A percentile compares a stretch with the other conserved stretches of the same genome.
Evolutionary conservation across 2,329 filamentous ascomycete genomes (phyloP).

Genomic region (Byssochlamys sp.): DNA sequence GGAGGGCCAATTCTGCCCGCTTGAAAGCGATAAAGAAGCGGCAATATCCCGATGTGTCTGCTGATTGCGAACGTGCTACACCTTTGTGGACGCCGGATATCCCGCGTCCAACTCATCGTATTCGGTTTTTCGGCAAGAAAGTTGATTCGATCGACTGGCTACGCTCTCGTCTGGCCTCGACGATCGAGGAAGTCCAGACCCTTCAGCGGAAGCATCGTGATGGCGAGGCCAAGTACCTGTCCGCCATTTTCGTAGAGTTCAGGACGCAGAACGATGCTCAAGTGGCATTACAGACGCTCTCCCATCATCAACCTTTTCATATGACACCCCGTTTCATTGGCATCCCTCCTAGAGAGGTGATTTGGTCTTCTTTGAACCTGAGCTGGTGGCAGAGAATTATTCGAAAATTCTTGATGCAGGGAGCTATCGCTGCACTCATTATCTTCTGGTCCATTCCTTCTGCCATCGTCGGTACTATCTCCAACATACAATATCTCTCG

Average conservation of each 20-base stretch:
- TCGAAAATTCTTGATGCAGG: constrained; percentile 58
- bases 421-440: constrained; percentile 64
- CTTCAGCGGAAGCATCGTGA: constrained; percentile 56
- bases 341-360: constrained; percentile 70
- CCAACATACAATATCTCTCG: constrained; percentile 65
- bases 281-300: constrained; percentile 70
- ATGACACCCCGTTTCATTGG: constrained; percentile 83
- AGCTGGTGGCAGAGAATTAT: constrained; percentile 75
- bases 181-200: constrained; percentile 59
- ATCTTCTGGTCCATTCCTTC: constrained; percentile 77
- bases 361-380: constrained; percentile 75
- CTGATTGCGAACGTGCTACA: constrained; percentile 21
- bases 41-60: constrained; percentile 12
- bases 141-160: constrained; percentile 87
- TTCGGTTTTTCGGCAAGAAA: constrained; percentile 65
- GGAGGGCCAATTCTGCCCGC: constrained; percentile 61
- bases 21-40: constrained; percentile 46
- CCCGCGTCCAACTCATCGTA: constrained; percentile 63
- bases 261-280: constrained; percentile 72
- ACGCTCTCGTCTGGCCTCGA: constrained; percentile 60
- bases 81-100: constrained; percentile 21
- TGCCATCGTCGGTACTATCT: constrained; percentile 73
- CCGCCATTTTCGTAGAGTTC: constrained; percentile 86
- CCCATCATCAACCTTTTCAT: constrained; percentile 75
- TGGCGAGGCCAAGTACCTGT: constrained; percentile 55